phyloP scores from a whole-genome alignment of 2,329 filamentous ascomycete species.

The Neospermospora avenae region DNA sequence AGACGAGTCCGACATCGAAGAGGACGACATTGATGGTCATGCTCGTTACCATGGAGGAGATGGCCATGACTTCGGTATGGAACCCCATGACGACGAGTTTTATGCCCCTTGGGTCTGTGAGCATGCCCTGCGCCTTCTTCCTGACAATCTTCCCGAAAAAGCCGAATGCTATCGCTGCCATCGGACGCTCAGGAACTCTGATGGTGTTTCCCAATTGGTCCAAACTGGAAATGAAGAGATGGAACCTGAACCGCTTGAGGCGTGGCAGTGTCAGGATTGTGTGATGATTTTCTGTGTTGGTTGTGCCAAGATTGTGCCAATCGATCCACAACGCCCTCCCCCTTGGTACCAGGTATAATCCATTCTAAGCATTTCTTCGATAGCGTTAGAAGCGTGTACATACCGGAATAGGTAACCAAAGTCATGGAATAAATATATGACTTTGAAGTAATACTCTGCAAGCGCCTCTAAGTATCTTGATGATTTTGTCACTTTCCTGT shows the following conservation, averaged over 20 bases:
- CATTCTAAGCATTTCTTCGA: neutral
- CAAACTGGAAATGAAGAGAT: neutral
- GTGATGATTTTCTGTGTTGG: constrained; percentile 10
- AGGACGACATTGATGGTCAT: constrained; percentile 28
- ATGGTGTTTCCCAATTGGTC: neutral
- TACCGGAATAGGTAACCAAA: neutral
- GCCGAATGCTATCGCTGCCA: constrained; percentile 21
- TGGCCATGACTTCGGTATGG: constrained; percentile 36
- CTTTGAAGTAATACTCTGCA: too few species aligned
- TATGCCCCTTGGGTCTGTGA: constrained; percentile 18
- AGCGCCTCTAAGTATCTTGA: too few species aligned
- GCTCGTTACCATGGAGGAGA: constrained; percentile 34
- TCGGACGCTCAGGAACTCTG: neutral
- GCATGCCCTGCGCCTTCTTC: constrained; percentile 9
- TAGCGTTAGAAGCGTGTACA: neutral
- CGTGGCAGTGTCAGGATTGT: constrained; percentile 14
- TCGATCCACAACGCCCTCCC: neutral
- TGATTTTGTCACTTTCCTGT: too few species aligned
- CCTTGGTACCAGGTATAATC: too few species aligned
- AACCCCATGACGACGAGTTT: constrained; percentile 18
- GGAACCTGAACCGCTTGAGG: neutral
- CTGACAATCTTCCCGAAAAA: neutral
- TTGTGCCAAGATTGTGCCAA: constrained; percentile 5
- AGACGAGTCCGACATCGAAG: constrained; percentile 31
- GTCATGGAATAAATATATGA: too few species aligned